Evolutionary conservation across 805 yeast species (phyloP).

Genomic region (Yarrowia osloensis): DNA sequence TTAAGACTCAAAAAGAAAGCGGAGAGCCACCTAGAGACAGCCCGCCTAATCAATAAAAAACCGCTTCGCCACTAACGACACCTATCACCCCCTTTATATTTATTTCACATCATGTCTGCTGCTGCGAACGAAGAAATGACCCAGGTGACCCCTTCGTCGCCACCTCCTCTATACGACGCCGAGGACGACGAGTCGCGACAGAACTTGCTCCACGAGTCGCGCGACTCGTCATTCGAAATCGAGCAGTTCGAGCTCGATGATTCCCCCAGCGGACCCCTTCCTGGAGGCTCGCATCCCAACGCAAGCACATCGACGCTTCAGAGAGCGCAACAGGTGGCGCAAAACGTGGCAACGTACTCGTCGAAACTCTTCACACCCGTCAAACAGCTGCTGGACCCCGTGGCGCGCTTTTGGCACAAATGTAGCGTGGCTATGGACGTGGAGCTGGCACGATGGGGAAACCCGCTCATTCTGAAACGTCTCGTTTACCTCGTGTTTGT

Average conservation of each 20-base stretch:
- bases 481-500: constrained; percentile 69
- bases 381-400: constrained; percentile 7
- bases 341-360: constrained; percentile 13
- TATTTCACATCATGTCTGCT: not conserved
- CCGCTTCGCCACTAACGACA: not conserved
- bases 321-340: constrained; percentile 20
- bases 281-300: constrained; percentile 16
- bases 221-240: constrained; percentile 22
- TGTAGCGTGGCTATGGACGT: constrained; percentile 5
- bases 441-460: constrained; percentile 39
- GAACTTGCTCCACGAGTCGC: constrained; percentile 10
- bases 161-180: constrained; percentile 22
- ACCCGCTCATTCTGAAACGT: constrained; percentile 80
- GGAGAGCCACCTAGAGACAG: not conserved
- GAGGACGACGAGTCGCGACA: constrained; percentile 21
- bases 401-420: constrained; percentile 24
- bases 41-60: not conserved
- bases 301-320: constrained; percentile 4
- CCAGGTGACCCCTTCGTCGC: constrained; percentile 13
- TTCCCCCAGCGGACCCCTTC: constrained; percentile 18
- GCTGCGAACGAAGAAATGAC: not conserved
- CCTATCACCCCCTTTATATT: not conserved
- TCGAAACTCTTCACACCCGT: constrained; percentile 13
- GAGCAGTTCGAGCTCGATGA: constrained; percentile 30
- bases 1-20: not conserved